phyloP scores from a whole-genome alignment of 1,139 yeast genomes.

The Pneumocystis canis region DNA sequence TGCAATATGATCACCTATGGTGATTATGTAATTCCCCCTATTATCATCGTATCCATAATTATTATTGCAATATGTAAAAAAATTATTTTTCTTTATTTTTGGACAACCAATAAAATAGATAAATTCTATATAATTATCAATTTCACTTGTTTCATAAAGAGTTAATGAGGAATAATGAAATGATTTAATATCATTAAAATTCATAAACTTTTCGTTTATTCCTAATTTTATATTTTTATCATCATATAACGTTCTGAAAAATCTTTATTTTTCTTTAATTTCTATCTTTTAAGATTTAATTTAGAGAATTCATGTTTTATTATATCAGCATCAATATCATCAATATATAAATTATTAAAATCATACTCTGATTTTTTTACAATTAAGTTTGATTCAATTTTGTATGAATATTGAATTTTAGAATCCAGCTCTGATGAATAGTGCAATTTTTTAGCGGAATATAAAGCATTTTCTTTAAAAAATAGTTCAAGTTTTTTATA shows the following conservation, averaged over 20 bases:
- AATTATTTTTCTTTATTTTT: conserved; percentile 14
- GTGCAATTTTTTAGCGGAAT: not conserved
- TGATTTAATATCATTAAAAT: not conserved
- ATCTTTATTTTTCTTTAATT: not conserved
- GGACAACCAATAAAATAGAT: conserved; percentile 29
- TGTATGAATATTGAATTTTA: not conserved
- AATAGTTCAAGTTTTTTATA: not conserved
- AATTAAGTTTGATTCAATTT: not conserved
- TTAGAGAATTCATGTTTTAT: not conserved
- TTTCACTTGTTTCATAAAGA: conserved; percentile 41
- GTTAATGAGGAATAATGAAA: conserved; percentile 20
- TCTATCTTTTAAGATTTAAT: not conserved
- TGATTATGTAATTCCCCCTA: conserved; percentile 45
- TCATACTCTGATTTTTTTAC: not conserved
- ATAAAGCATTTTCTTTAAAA: not conserved
- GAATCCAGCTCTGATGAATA: not conserved
- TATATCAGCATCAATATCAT: not conserved
- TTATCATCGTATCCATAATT: conserved; percentile 67
- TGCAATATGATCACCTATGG: conserved; percentile 56
- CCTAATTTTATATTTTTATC: not conserved
- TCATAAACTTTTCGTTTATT: not conserved
- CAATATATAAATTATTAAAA: not conserved
- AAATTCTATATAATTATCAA: conserved; percentile 27
- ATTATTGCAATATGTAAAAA: not conserved
- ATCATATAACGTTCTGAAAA: not conserved